Conservation (phyloP, 768 basidiomycete species). For the Lentinula raphanica region DNA sequence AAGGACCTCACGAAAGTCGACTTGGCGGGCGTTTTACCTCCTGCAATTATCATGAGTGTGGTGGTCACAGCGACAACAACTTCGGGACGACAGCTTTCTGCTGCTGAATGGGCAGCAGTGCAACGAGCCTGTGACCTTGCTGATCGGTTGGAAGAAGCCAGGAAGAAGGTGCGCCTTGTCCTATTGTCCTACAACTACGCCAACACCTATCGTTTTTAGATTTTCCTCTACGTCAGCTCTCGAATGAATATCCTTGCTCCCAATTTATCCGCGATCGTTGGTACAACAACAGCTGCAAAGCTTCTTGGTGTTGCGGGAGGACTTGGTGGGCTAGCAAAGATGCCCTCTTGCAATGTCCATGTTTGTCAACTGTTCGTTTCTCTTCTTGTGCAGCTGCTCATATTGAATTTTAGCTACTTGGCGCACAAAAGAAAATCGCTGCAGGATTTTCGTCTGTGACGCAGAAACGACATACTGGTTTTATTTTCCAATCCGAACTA, state of each 20-base stretch:
- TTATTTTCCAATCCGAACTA: slow-evolving; percentile 91
- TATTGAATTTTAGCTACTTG: slow-evolving; percentile 61
- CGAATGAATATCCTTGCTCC: slow-evolving; percentile 98
- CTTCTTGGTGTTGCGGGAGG: slow-evolving; percentile 96
- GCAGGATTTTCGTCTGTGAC: slow-evolving; percentile 87
- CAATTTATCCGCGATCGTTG: slow-evolving; percentile 97
- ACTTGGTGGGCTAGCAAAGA: slow-evolving; percentile 82
- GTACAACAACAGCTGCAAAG: slow-evolving; percentile 98
- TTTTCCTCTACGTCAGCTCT: slow-evolving; percentile 98
- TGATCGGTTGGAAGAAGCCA: slow-evolving; percentile 80
- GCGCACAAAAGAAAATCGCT: slow-evolving; percentile 88
- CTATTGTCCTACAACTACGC: neutral
- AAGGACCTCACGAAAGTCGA: slow-evolving; percentile 87
- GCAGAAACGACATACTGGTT: slow-evolving; percentile 91
- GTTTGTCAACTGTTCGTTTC: slow-evolving; percentile 40
- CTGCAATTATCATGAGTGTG: slow-evolving; percentile 93
- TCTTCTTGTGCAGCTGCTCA: neutral
- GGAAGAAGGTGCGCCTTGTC: slow-evolving; percentile 64
- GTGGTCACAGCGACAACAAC: slow-evolving; percentile 93
- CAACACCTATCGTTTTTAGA: slow-evolving; percentile 39
- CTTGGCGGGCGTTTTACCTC: slow-evolving; percentile 71
- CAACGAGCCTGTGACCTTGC: slow-evolving; percentile 86
- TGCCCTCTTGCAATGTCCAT: slow-evolving; percentile 94
- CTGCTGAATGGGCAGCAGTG: slow-evolving; percentile 74
- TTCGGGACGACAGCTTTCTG: slow-evolving; percentile 64